Evolutionary conservation across 129 eudicot genomes (phyloP).

Genomic region (carrot (Daucus carota)): DH1_v3.0 NC_030385.2:46134001-46134500

Average conservation of each 20-base stretch:
- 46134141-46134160: not conserved
- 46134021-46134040: too few species aligned
- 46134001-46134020: too few species aligned
- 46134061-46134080: too few species aligned
- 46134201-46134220: not conserved
- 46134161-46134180: conserved; percentile 4
- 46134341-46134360: not conserved
- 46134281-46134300: not conserved
- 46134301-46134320: not conserved
- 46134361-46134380: not conserved
- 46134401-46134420: not conserved
- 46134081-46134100: not conserved
- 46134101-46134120: not conserved
- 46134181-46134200: not conserved
- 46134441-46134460: not conserved
- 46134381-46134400: not conserved
- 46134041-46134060: too few species aligned
- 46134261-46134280: not conserved
- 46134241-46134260: not conserved
- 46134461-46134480: not conserved
- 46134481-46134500: not conserved
- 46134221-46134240: not conserved
- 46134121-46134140: not conserved
- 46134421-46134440: too few species aligned
- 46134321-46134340: not conserved